Conservation (phyloP, 192 early-diverging fungal species). For the Entomortierella lignicola region DNA sequence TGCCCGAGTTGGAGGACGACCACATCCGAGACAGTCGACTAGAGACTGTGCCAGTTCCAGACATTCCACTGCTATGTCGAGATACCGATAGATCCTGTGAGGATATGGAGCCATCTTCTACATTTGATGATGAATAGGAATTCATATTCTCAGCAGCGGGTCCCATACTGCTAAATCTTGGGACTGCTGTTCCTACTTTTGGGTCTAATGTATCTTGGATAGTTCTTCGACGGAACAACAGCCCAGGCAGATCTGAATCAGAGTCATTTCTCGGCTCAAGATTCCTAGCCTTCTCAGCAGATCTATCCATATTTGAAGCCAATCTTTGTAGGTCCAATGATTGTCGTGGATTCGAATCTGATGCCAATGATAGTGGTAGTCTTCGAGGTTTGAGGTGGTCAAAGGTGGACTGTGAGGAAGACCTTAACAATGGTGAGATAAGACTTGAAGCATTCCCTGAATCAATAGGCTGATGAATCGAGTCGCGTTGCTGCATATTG, state of each 20-base stretch:
- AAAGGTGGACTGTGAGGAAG: conserved; percentile 23
- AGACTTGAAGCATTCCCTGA: conserved; percentile 4
- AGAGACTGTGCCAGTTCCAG: conserved; percentile 34
- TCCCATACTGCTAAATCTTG: no score
- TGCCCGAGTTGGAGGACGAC: conserved; percentile 7
- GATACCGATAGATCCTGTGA: conserved; percentile 27
- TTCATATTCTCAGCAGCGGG: no score
- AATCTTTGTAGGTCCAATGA: conserved; percentile 38
- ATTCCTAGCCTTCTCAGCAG: conserved; percentile 11
- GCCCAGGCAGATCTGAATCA: conserved; percentile 32
- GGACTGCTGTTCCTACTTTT: neutral
- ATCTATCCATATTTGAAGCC: conserved; percentile 22
- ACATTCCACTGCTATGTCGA: conserved; percentile 9
- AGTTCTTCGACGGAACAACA: conserved; percentile 32
- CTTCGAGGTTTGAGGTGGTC: conserved; percentile 8
- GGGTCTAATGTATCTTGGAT: conserved; percentile 21
- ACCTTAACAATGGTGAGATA: conserved; percentile 11
- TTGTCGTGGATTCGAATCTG: conserved; percentile 17
- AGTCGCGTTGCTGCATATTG: neutral
- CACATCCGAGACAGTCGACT: conserved; percentile 43
- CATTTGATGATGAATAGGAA: neutral
- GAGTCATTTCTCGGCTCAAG: conserved; percentile 25
- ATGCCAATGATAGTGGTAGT: conserved; percentile 15
- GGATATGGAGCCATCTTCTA: conserved; percentile 3
- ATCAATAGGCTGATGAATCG: neutral